phyloP scores from a whole-genome alignment of 306 rosid species.

The Malus sieversii region DNA sequence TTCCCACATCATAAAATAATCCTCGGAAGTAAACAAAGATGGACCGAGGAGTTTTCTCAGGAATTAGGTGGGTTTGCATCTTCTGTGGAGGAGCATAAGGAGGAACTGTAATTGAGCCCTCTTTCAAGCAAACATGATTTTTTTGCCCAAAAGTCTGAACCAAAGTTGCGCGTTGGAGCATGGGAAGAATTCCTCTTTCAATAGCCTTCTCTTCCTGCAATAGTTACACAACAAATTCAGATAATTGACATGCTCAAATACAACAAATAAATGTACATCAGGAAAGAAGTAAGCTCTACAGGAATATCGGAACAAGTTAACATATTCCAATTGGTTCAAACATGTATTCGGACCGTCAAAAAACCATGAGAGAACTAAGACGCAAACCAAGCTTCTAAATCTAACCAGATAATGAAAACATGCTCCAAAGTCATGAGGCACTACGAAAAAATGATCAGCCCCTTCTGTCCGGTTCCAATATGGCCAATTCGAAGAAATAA shows the following conservation, averaged over 20 bases:
- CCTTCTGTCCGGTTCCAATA: constrained; percentile 96
- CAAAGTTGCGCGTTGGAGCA: constrained; percentile 78
- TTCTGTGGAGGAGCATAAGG: constrained; percentile 95
- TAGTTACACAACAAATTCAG: neutral
- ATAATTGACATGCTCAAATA: neutral
- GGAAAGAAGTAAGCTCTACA: neutral
- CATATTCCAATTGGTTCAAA: neutral
- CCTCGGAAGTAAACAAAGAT: constrained; percentile 89
- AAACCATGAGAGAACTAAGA: neutral
- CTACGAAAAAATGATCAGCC: constrained; percentile 92
- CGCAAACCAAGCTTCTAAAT: constrained; percentile 24
- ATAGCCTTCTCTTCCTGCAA: constrained; percentile 85
- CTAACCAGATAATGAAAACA: constrained; percentile 96
- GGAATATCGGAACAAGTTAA: neutral
- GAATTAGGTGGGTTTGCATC: constrained; percentile 74
- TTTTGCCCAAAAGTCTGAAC: constrained; percentile 90
- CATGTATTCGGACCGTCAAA: neutral
- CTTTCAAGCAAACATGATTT: constrained; percentile 84
- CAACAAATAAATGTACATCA: neutral
- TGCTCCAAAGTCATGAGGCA: constrained; percentile 96
- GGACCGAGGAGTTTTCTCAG: constrained; percentile 74
- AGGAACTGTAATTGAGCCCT: constrained; percentile 80
- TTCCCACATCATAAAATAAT: constrained; percentile 84
- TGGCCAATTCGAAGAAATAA: constrained; percentile 97
- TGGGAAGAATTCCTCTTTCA: constrained; percentile 78